Conservation (phyloP, 1,284 basidiomycete species). For the Boletus smithii region DNA sequence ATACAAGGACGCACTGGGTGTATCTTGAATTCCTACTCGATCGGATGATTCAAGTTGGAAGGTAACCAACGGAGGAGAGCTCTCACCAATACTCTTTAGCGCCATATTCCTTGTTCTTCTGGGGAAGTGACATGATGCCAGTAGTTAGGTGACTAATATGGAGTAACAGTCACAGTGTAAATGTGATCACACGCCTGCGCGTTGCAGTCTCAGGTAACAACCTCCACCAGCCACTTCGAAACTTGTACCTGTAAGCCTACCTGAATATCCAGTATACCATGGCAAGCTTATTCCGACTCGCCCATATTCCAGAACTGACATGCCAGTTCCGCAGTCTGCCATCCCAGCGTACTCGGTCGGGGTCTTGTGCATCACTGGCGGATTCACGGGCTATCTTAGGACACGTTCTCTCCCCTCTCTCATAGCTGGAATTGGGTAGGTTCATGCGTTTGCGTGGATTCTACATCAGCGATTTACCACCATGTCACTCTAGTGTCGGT, state of each 20-base stretch:
- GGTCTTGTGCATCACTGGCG: conserved; percentile 72
- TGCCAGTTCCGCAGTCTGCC: conserved; percentile 56
- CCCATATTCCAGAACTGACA: conserved; percentile 22
- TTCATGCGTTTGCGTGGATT: background rate
- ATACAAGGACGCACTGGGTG: conserved; percentile 17
- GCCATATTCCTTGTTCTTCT: conserved; percentile 28
- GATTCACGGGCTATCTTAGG: conserved; percentile 64
- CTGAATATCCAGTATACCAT: conserved; percentile 20
- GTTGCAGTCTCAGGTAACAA: conserved; percentile 6
- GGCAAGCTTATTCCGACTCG: conserved; percentile 27
- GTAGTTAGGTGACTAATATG: conserved; percentile 1
- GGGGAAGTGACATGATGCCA: conserved; percentile 17
- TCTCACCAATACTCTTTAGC: conserved; percentile 31
- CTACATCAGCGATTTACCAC: background rate
- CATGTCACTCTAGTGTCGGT: conserved; percentile 54
- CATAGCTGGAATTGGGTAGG: conserved; percentile 74
- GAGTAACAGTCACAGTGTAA: background rate
- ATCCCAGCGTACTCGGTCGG: conserved; percentile 81
- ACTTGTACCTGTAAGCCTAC: conserved; percentile 23
- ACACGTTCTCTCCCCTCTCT: conserved; percentile 76
- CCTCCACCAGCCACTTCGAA: background rate
- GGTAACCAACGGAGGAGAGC: no score
- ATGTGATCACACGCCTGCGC: conserved; percentile 21
- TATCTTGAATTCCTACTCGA: conserved; percentile 30
- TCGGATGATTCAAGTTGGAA: background rate